Evolutionary conservation across 2,329 filamentous ascomycete genomes (phyloP), one percentile per base, ranked within the genome.

Genomic region (Fusarium incarnatum): DNA sequence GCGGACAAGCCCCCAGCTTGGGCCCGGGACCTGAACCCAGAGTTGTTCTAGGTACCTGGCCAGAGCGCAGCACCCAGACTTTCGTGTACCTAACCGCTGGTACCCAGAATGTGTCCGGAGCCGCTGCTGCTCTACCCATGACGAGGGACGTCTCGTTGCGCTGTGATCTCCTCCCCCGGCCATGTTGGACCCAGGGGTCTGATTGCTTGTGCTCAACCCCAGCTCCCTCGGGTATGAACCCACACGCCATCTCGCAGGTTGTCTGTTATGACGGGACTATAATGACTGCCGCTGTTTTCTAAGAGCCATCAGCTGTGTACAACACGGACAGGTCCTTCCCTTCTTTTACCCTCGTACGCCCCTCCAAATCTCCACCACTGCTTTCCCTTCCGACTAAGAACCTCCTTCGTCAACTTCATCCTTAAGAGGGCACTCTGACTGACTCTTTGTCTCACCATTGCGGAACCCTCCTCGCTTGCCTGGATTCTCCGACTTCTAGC

Each of bases 271-370:
- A 75, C 67, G 67, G 74, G 74, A 66, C 68, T 56, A 74, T 48
- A 60, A 73, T 64, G 74, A 75, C 67, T 75, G 63, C 68, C 56
- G 70, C 55, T 76, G 66, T 67, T 69, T 53, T 68, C 62, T 60
- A 73, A 75, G 69, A 64, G 20, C 53, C 18, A 53, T 42, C 49
- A 53, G 44, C 42, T 69, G 56, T 63, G 67, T 69, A 70, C 20
- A 71, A 68, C 61, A 47, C 58, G 64, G 70, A 70, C 70, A 71
- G 63, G 70, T 74, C 73, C 74, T 75, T 76, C 77, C 63, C 77
- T 80, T 80, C 77, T 77, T 79, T 73, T 80, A 78, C 77, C 73
- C 77, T 77, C 74, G 68, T 72, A 76, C 77, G 67, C 77, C 78
- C 77, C 76, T 77, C 73, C 71, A 58, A 72, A 60, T 68, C 65